A percentile compares a stretch with the other conserved stretches of the same genome.
These are phyloP conservation scores for Cladophialophora exuberans DNA, from an alignment of 2,329 filamentous ascomycete species.

Conservation along the genomic window DNA sequence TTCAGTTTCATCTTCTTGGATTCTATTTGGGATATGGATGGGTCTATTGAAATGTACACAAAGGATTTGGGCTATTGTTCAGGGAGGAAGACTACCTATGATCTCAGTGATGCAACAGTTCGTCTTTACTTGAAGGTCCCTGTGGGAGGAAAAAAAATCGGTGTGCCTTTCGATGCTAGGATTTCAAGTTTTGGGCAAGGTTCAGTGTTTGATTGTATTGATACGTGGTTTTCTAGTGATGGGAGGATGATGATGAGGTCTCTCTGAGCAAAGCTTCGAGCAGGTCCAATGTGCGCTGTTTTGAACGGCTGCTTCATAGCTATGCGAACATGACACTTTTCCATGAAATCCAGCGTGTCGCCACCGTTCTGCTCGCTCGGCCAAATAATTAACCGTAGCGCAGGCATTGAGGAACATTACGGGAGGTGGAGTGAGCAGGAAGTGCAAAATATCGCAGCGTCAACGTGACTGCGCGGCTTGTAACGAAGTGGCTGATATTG, in stretches of 20 bases:
- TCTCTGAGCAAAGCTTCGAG: no score
- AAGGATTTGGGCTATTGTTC: no score
- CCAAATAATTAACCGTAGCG: not conserved
- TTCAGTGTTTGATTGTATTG: not conserved
- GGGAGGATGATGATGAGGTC: no score
- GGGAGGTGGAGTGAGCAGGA: no score
- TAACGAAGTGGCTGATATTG: not conserved
- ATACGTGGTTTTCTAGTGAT: no score
- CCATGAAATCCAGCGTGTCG: no score
- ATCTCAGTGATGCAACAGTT: not conserved
- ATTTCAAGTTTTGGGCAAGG: not conserved
- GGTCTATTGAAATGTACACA: not conserved
- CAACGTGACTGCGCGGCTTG: not conserved
- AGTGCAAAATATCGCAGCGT: no score
- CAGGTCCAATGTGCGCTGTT: no score
- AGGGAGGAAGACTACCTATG: no score
- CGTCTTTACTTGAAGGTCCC: not conserved
- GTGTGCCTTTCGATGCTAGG: not conserved
- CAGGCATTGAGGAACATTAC: not conserved
- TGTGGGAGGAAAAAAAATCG: not conserved
- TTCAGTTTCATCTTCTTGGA: not conserved
- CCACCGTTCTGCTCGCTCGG: not conserved
- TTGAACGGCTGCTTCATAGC: no score
- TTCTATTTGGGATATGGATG: not conserved
- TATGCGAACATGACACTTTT: no score